Conservation (phyloP, 148 eudicot species). For the Rhododendron griersonianum region DNA sequence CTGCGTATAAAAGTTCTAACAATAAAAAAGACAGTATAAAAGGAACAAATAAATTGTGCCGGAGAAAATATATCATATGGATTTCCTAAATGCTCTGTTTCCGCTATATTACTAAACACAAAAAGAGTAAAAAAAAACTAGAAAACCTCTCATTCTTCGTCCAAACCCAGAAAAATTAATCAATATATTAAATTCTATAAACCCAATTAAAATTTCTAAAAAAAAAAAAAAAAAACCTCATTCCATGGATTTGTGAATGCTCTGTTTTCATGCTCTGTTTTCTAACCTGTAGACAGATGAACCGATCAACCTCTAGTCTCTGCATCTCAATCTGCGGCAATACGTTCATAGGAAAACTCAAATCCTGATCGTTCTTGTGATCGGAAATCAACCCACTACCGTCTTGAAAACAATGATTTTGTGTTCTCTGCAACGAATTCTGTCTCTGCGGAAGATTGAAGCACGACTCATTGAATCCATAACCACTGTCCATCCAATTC, state of each 20-base stretch:
- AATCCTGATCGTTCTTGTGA: background rate
- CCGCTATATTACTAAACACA: too few species aligned
- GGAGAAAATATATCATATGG: too few species aligned
- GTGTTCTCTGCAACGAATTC: slow-evolving; percentile 10
- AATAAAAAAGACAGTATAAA: too few species aligned
- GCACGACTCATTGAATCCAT: slow-evolving; percentile 20
- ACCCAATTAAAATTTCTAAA: background rate
- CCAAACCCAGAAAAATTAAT: background rate
- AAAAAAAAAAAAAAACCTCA: background rate
- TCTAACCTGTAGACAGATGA: slow-evolving; percentile 56
- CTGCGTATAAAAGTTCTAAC: too few species aligned
- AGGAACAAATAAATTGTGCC: too few species aligned
- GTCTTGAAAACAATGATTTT: background rate
- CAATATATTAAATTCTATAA: background rate
- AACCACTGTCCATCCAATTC: slow-evolving; percentile 23
- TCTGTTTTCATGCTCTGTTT: background rate
- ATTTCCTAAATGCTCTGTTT: too few species aligned
- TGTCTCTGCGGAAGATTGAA: slow-evolving; percentile 26
- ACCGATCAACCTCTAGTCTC: slow-evolving; percentile 47
- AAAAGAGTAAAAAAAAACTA: background rate
- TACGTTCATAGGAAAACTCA: slow-evolving; percentile 22
- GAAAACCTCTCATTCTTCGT: background rate
- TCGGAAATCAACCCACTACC: slow-evolving; percentile 16
- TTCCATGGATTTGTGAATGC: background rate
- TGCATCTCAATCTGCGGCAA: slow-evolving; percentile 41